Conservation (phyloP, 768 basidiomycete genomes). For the Fistulinella prunicolor region DNA sequence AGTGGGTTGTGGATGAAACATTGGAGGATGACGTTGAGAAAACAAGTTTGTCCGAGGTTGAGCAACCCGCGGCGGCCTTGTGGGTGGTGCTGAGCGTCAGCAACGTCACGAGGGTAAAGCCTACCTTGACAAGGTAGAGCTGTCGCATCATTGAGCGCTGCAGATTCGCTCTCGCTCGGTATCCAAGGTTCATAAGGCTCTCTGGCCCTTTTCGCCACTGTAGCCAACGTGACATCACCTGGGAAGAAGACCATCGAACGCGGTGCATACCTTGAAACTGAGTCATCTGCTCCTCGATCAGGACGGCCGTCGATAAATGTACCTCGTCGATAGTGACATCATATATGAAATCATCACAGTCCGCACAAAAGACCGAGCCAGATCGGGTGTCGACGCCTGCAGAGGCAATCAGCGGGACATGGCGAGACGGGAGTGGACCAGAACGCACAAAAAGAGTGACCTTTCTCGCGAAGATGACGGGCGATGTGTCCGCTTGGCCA, state of each 20-base stretch:
- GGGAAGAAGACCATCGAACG: neutral
- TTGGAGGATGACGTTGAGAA: conserved; percentile 89
- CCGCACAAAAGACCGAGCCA: conserved; percentile 70
- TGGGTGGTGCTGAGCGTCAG: neutral
- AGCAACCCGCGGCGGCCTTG: conserved; percentile 84
- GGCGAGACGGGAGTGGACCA: too few relatives aligned
- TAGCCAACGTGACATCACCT: too few relatives aligned
- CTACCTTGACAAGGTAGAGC: conserved; percentile 73
- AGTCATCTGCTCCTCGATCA: conserved; percentile 59
- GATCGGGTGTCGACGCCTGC: conserved; percentile 71
- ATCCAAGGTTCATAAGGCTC: conserved; percentile 52
- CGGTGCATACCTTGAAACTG: conserved; percentile 43
- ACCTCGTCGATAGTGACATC: conserved; percentile 49
- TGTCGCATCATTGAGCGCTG: conserved; percentile 47
- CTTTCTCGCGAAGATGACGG: conserved; percentile 52
- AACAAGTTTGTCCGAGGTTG: conserved; percentile 92
- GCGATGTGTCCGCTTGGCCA: conserved; percentile 60
- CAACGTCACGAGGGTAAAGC: neutral
- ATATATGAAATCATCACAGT: conserved; percentile 76
- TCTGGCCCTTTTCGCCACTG: conserved; percentile 40
- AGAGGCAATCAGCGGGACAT: too few relatives aligned
- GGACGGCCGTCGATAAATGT: conserved; percentile 42
- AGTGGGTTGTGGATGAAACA: conserved; percentile 87
- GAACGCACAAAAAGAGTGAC: conserved; percentile 66
- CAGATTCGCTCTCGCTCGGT: conserved; percentile 39